Percentiles rank a stretch among this genome's conserved stretches.
Evolutionary conservation across 208 protist genomes (phyloP).

Genomic region (Acanthamoeba rhysodes): DNA sequence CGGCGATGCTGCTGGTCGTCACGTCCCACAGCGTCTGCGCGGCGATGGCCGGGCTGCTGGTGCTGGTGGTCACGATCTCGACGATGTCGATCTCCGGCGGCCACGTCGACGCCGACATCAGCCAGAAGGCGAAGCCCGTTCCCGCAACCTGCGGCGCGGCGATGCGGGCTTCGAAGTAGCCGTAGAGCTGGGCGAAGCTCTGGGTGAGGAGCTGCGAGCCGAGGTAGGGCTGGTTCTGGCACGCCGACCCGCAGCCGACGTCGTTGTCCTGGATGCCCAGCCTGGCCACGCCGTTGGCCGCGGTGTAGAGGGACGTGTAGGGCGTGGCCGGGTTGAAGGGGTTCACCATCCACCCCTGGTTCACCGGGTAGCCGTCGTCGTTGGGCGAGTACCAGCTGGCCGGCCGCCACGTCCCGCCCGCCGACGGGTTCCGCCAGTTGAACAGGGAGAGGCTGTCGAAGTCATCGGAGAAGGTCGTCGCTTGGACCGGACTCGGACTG

Average conservation of each 20-base stretch:
- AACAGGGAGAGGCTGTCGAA: not conserved
- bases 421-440: slow-evolving; percentile 36
- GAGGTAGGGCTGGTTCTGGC: slow-evolving; percentile 7
- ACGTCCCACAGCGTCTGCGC: slow-evolving; percentile 18
- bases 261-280: not conserved
- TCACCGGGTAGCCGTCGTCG: slow-evolving; percentile 43
- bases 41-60: not conserved
- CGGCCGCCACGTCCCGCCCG: not conserved
- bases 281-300: not conserved
- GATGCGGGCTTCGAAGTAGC: slow-evolving; percentile 23
- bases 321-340: slow-evolving; percentile 46
- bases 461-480: not conserved
- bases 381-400: slow-evolving; percentile 56
- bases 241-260: not conserved
- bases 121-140: slow-evolving; percentile 13
- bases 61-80: not conserved
- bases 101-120: slow-evolving; percentile 6
- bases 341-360: slow-evolving; percentile 18
- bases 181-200: slow-evolving; percentile 43
- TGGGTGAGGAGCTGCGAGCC: slow-evolving; percentile 12
- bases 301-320: slow-evolving; percentile 30
- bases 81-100: slow-evolving; percentile 44
- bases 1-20: not conserved
- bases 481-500: not conserved
- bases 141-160: not conserved